phyloP scores from a whole-genome alignment of 2,329 filamentous ascomycete genomes.

The Phyllosticta capitalensis region DNA sequence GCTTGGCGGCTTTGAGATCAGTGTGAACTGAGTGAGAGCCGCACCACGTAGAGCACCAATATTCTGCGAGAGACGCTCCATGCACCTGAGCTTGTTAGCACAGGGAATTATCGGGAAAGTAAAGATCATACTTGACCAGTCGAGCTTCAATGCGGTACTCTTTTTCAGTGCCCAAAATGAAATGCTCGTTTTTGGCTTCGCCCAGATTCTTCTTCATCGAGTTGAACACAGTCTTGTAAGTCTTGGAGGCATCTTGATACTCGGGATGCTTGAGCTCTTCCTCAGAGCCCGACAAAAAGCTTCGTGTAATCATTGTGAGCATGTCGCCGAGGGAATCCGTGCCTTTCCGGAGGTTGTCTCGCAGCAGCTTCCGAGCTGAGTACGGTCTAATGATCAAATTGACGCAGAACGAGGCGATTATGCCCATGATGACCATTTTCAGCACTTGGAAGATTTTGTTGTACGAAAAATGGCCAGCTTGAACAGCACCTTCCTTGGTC shows the following conservation, averaged over 20 bases:
- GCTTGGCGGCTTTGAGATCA: conserved; percentile 53
- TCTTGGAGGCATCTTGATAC: conserved; percentile 52
- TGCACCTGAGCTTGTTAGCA: conserved; percentile 37
- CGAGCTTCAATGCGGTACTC: conserved; percentile 71
- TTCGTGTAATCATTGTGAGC: conserved; percentile 69
- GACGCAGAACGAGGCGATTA: conserved; percentile 41
- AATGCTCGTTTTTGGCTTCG: conserved; percentile 87
- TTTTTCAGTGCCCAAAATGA: conserved; percentile 66
- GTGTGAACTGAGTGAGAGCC: conserved; percentile 76
- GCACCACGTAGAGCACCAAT: conserved; percentile 86
- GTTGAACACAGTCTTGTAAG: conserved; percentile 58
- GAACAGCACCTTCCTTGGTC: conserved; percentile 83
- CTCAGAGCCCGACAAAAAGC: conserved; percentile 76
- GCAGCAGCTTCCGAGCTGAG: conserved; percentile 64
- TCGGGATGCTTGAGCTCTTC: conserved; percentile 60
- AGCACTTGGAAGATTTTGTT: conserved; percentile 66
- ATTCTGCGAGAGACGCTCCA: conserved; percentile 78
- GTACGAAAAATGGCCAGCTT: conserved; percentile 70
- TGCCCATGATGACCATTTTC: conserved; percentile 47
- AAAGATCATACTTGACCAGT: conserved; percentile 50
- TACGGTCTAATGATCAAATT: conserved; percentile 67
- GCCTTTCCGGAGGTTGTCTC: conserved; percentile 61
- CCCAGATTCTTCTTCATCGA: conserved; percentile 66
- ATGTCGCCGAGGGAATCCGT: conserved; percentile 72
- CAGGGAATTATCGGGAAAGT: background rate